Conservation (phyloP, 2,329 filamentous ascomycete genomes). For the Monosporascus sp. region DNA sequence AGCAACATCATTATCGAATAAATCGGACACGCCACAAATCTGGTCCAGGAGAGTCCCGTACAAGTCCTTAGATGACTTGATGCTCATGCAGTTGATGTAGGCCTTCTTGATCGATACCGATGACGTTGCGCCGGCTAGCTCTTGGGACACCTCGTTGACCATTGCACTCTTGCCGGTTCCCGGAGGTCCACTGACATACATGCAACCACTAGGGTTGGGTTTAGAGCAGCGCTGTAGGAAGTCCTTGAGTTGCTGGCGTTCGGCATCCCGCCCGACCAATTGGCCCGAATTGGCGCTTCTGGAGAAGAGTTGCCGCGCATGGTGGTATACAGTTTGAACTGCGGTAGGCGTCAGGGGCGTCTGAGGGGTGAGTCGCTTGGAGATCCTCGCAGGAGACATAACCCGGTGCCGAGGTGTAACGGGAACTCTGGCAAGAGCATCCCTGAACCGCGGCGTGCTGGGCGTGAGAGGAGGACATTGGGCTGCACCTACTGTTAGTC, state of each 20-base stretch:
- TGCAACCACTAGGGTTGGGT: conserved; percentile 64
- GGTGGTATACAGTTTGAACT: conserved; percentile 74
- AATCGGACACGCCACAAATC: conserved; percentile 51
- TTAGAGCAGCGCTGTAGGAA: conserved; percentile 65
- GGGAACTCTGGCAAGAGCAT: conserved; percentile 67
- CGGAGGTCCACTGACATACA: conserved; percentile 93
- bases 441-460: conserved; percentile 69
- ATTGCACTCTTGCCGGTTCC: conserved; percentile 97
- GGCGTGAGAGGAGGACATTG: conserved; percentile 56
- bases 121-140: conserved; percentile 35
- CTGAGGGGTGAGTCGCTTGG: conserved; percentile 73
- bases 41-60: conserved; percentile 75
- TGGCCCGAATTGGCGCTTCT: conserved; percentile 69
- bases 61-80: conserved; percentile 81
- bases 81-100: conserved; percentile 95
- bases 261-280: conserved; percentile 70
- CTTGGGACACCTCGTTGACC: conserved; percentile 70
- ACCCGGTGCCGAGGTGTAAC: conserved; percentile 81
- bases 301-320: conserved; percentile 81
- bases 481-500: conserved; percentile 12
- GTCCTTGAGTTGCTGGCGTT: conserved; percentile 56
- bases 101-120: conserved; percentile 57
- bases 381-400: conserved; percentile 66
- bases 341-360: conserved; percentile 66
- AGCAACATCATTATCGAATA: conserved; percentile 62